Evolutionary conservation across 2,329 filamentous ascomycete species (phyloP).

Genomic region (Fusarium sp.): DNA sequence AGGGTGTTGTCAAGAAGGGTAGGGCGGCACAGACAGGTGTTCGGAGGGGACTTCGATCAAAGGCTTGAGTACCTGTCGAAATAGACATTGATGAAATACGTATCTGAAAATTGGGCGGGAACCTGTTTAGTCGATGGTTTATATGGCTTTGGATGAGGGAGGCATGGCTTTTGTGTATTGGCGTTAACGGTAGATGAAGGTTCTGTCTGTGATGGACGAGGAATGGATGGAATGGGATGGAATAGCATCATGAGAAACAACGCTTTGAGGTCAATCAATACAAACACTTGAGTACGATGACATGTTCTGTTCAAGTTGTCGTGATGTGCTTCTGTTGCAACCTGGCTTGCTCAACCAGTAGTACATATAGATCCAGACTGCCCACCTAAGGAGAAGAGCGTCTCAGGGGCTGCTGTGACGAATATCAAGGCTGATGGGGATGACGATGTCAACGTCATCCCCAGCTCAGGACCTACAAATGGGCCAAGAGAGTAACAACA

Average conservation of each 20-base stretch:
- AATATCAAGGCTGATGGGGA: too few relatives aligned
- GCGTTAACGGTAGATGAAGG: not conserved
- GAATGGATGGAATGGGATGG: conserved; percentile 6
- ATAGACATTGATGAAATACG: not conserved
- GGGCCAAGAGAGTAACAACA: too few relatives aligned
- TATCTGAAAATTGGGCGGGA: not conserved
- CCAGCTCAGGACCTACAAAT: too few relatives aligned
- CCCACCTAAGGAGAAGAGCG: not conserved
- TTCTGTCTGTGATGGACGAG: not conserved
- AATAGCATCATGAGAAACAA: conserved; percentile 1
- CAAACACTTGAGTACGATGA: not conserved
- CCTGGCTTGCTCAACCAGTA: not conserved
- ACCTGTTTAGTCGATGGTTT: not conserved
- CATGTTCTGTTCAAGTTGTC: not conserved
- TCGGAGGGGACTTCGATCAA: conserved; percentile 34
- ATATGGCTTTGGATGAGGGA: not conserved
- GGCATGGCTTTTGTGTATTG: not conserved
- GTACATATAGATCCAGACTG: not conserved
- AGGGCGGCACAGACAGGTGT: conserved; percentile 26
- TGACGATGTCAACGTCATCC: too few relatives aligned
- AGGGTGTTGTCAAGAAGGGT: conserved; percentile 34
- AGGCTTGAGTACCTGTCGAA: conserved; percentile 11
- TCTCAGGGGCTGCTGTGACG: not conserved
- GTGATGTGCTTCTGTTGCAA: not conserved
- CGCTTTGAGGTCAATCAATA: not conserved